Conservation (phyloP, 1,139 yeast species). For the Trichomonascaceae sp. region DNA sequence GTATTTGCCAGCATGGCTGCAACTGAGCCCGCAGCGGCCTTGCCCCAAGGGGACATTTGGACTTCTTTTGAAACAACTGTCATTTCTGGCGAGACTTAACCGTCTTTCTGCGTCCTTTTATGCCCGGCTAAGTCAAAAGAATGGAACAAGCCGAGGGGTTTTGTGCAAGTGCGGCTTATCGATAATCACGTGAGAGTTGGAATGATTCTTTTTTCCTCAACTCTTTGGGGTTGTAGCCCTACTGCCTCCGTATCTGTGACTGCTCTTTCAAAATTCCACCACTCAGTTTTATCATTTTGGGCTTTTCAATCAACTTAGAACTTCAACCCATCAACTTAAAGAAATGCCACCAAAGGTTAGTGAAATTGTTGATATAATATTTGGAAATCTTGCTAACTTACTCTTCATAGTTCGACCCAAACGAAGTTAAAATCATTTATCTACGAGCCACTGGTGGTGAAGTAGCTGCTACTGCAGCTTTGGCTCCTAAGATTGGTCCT, state of each 20-base stretch:
- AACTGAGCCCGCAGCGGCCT: slow-evolving; percentile 78
- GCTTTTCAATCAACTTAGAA: neutral
- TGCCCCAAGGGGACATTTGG: slow-evolving; percentile 47
- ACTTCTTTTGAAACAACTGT: slow-evolving; percentile 22
- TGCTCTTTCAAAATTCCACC: neutral
- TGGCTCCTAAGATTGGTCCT: slow-evolving; percentile 99
- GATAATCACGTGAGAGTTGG: neutral
- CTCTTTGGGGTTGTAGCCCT: slow-evolving; percentile 5
- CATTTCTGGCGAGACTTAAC: slow-evolving; percentile 13
- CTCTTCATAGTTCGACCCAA: slow-evolving; percentile 62
- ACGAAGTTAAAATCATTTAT: slow-evolving; percentile 97
- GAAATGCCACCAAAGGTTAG: slow-evolving; percentile 22
- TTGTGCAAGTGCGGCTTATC: neutral
- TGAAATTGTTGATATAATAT: neutral
- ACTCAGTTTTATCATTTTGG: neutral
- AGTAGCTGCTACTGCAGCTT: slow-evolving; percentile 99
- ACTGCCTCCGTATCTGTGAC: neutral
- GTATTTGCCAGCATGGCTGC: slow-evolving; percentile 81
- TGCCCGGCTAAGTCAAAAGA: neutral
- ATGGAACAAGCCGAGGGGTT: neutral
- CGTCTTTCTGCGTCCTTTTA: neutral
- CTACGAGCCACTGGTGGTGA: slow-evolving; percentile 99
- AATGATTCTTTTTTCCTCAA: too few relatives aligned
- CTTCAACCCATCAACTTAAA: slow-evolving; percentile 4
- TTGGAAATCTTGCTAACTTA: neutral